These are phyloP conservation scores for Xanthoconium stramineum DNA, from an alignment of 768 basidiomycete species.

Conservation along the genomic window DNA sequence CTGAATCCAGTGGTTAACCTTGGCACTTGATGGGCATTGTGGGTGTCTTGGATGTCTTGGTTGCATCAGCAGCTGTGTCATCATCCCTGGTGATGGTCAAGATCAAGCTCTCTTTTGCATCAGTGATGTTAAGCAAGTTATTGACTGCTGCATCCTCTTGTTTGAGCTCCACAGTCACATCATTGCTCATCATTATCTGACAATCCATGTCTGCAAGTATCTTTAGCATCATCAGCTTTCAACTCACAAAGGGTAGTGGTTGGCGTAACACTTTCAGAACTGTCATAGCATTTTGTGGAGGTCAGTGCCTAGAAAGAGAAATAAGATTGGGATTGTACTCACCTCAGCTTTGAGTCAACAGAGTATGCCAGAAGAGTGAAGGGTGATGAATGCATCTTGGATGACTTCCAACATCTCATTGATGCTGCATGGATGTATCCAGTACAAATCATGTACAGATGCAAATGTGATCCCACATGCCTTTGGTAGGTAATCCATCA, in stretches of 20 bases:
- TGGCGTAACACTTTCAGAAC: slow-evolving; percentile 77
- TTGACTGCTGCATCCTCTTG: slow-evolving; percentile 23
- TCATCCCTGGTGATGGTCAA: slow-evolving; percentile 18
- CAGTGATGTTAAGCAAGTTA: slow-evolving; percentile 37
- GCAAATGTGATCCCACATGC: slow-evolving; percentile 79
- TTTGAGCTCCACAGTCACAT: slow-evolving; percentile 34
- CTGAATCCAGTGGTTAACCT: slow-evolving; percentile 20
- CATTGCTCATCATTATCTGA: slow-evolving; percentile 39
- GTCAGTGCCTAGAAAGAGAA: neutral
- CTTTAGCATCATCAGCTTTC: slow-evolving; percentile 35
- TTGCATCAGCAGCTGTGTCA: neutral
- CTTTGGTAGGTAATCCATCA: slow-evolving; percentile 39
- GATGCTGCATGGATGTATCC: slow-evolving; percentile 89
- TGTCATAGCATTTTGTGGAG: slow-evolving; percentile 25
- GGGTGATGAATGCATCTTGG: slow-evolving; percentile 87
- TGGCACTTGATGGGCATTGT: slow-evolving; percentile 7
- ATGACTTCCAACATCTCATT: slow-evolving; percentile 88
- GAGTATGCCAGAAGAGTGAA: slow-evolving; percentile 87
- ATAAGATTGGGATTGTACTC: slow-evolving; percentile 12
- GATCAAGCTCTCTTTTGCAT: slow-evolving; percentile 34
- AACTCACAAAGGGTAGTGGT: slow-evolving; percentile 52
- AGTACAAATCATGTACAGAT: slow-evolving; percentile 98
- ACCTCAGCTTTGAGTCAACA: slow-evolving; percentile 72
- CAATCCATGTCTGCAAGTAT: slow-evolving; percentile 43
- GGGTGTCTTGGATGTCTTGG: slow-evolving; percentile 2